Base-by-base conservation (phyloP, 1,284 basidiomycete species). In the Marasmius fiardii region DNA sequence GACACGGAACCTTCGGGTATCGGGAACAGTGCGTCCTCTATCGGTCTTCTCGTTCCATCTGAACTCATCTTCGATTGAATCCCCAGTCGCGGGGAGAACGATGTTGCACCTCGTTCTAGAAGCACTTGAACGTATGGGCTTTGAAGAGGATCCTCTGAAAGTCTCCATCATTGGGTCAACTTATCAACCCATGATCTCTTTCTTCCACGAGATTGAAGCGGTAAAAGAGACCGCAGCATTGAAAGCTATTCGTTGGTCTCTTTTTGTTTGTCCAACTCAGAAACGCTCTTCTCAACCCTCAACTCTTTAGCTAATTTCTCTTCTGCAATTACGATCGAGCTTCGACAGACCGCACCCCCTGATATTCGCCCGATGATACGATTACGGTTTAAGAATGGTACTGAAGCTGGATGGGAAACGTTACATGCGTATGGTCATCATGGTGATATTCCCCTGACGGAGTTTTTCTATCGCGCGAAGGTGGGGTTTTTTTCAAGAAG, bases 401-500 rank as follows among this genome's bases (percentile, higher is more conserved):
- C 47, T 16, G 8, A 49, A 31, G 47, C 24, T 1, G 28, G 12
- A n/a, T 49, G 24, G 26, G 31, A 49, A 26, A 28, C 47, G 14
- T 31, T 49, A 18, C 47, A 49, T 33, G 47, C 47, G 6, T 49
- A 49, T 20, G 47, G 47, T 3, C 47, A 49, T 20, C 47, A 26
- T 12, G 28, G 28, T 11, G 28, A 26, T 49, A 49, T 49, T 14
- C 47, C 47, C 24, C 31, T 49, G 18, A 49, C 47, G 12, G 47
- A 49, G 47, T 49, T 49, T 26, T 33, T 49, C 28, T 49, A 49
- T 49, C 24, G 47, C 12, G 47, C 47, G 23, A 49, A 49, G 47
- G 47, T 49, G 28, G 10, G 28, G 28, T 10, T 4, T 4, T 31
- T 31, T 4, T 4, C 4, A 31, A 44, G 4, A 41, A n/a, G 39